These are phyloP conservation scores for Rhodotorula sp. DNA, from an alignment of 1,284 basidiomycete species.

Conservation along the genomic window DNA sequence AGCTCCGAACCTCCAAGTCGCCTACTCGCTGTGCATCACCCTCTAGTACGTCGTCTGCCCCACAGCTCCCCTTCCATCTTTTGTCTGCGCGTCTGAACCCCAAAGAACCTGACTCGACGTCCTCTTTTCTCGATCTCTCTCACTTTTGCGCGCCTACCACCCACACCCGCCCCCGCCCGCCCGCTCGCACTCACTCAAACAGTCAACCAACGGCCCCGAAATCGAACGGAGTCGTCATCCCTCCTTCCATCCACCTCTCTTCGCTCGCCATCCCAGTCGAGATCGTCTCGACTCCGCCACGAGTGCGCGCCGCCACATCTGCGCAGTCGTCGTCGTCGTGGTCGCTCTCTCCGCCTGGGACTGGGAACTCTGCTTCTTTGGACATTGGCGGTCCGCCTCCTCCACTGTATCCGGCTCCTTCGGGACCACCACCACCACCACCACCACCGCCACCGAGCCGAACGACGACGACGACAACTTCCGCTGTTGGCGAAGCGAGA, in stretches of 20 bases:
- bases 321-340: too few species aligned
- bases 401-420: not conserved
- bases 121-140: too few species aligned
- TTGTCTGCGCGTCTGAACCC: not conserved
- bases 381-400: not conserved
- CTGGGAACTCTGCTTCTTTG: not conserved
- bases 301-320: not conserved
- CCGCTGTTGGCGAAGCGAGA: not conserved
- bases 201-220: not conserved
- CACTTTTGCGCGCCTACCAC: too few species aligned
- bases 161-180: too few species aligned
- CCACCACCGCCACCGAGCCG: not conserved
- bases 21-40: constrained; percentile 22
- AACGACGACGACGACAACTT: not conserved
- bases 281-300: constrained; percentile 17
- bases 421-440: not conserved
- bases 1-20: constrained; percentile 33
- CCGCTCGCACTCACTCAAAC: too few species aligned
- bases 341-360: too few species aligned
- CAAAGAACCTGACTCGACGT: not conserved
- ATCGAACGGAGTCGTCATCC: constrained; percentile 2
- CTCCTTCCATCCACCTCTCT: constrained; percentile 5
- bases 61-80: too few species aligned
- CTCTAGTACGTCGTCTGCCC: constrained; percentile 16
- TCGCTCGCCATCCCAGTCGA: constrained; percentile 23